Base-by-base conservation (phyloP, 495 filamentous ascomycete species). In the Xylaria nigripes region DNA sequence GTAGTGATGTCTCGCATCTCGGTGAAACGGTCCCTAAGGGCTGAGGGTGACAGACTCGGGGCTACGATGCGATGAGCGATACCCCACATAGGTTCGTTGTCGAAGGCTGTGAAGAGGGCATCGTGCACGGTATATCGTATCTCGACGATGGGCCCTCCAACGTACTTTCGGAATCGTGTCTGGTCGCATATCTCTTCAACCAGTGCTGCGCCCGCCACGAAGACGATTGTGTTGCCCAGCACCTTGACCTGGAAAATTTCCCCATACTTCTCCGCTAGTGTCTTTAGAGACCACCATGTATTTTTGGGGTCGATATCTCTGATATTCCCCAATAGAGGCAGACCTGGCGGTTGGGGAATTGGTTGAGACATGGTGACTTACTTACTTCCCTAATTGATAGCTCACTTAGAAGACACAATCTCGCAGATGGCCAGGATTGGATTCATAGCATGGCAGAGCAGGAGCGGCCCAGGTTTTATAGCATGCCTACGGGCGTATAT, bases 61-160 rank as follows among this genome's bases (percentile, higher is more conserved):
- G 78, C 75, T n/a, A 80, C 60, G 61, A 87, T 76, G n/a, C 87
- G 79, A 60, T 92, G 87, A 6, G 83, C 82, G 41, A 87, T 68
- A 2, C 70, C 79, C 86, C 86, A 90, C 55, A 80, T 82, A 50
- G 75, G 68, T 57, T 87, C 85, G 18, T 77, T 69, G 24, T 79
- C 63, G 55, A 76, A 76, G 6, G 86, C 86, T 0, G 83, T 86
- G 67, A 90, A 90, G 13, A 90, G 73, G 4, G 84, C 76, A 60
- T 86, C 82, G 50, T 81, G 69, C 0, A 82, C 72, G 3, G 72
- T 72, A 54, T 80, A 73, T 44, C 86, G 76, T 42, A 87, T 72
- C 64, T 88, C 70, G 13, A 70, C 55, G 47, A 87, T 66, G 18
- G 76, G 68, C 0, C 72, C 72, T 24, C 70, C 68, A n/a, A 86